A percentile compares a stretch with the other conserved stretches of the same genome.
These are phyloP conservation scores for Penicillium herquei DNA, from an alignment of 495 filamentous ascomycete species.

Conservation along the genomic window DNA sequence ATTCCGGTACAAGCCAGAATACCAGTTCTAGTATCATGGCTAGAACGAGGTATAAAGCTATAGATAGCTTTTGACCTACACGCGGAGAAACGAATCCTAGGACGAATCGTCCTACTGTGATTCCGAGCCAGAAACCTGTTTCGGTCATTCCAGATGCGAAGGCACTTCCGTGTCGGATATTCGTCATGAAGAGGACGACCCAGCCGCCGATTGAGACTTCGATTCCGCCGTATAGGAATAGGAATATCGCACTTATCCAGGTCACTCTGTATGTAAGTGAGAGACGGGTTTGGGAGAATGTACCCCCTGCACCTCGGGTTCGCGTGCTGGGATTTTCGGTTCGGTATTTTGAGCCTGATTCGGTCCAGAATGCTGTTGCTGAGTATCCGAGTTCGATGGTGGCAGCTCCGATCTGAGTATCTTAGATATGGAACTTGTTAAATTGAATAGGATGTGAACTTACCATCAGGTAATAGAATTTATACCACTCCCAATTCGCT, in stretches of 20 bases:
- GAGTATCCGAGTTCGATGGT: constrained; percentile 53
- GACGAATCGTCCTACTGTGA: constrained; percentile 54
- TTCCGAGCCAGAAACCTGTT: constrained; percentile 59
- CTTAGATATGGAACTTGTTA: not conserved
- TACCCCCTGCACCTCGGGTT: constrained; percentile 16
- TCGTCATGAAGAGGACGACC: constrained; percentile 60
- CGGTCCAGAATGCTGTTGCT: constrained; percentile 59
- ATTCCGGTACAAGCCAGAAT: constrained; percentile 64
- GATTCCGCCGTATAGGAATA: constrained; percentile 73
- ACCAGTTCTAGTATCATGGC: constrained; percentile 54
- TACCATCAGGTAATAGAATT: constrained; percentile 59
- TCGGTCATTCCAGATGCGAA: constrained; percentile 57
- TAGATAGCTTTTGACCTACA: constrained; percentile 56
- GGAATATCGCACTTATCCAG: constrained; percentile 66
- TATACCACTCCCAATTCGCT: constrained; percentile 49
- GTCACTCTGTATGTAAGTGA: constrained; percentile 50
- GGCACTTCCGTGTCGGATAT: constrained; percentile 45
- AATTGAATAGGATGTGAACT: not conserved
- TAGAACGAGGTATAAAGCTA: constrained; percentile 50
- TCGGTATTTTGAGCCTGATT: constrained; percentile 28
- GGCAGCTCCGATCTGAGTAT: constrained; percentile 54
- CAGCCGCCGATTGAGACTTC: constrained; percentile 74
- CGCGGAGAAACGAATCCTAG: constrained; percentile 57
- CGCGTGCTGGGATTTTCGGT: constrained; percentile 24
- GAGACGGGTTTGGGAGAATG: constrained; percentile 54